Evolutionary conservation across 345 rosid genomes (phyloP), one percentile per base, ranked within the genome.

Genomic region (Litchi chinensis): DNA sequence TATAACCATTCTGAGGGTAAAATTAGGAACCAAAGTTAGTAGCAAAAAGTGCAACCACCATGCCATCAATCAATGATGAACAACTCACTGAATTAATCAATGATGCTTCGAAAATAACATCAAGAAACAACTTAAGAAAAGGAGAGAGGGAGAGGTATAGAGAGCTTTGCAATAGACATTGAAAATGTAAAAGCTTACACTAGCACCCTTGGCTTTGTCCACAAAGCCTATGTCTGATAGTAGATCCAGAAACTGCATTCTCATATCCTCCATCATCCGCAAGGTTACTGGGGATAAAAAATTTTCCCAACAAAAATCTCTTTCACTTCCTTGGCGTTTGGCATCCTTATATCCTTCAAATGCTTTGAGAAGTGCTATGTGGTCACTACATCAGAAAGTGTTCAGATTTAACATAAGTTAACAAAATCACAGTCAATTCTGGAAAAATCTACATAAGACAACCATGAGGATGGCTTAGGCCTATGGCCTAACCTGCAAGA

Each of bases 221-320:
- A 95, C 93, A n/a, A 95, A 92, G 64, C 99, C 99, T 70, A 91
- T 95, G 80, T 88, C 93, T 39, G 97, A 90, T 70, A 95, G 88
- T 39, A 93, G 89, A 86, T 88, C 91, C 65, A 92, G 87, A 81
- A 95, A 95, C 87, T 93, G 98, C 84, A 82, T 90, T 85, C 98
- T 94, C 99, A 93, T 93, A 73, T 90, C 97, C 81, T 93, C 98
- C 92, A 95, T 91, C 97, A 92, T 91, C 89, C 82, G 87, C 89
- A 95, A 83, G 81, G 99, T 93, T 70, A 87, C 70, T 3, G 91
- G 92, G 75, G 99, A 95, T 48, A 95, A 85, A 84, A 85, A 95
- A 69, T 91, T 88, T 71, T 95, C 89, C 98, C 99, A 95, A 80
- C 98, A 95, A 81, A 85, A 95, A 18, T 91, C 83, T 83, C 86